Base-by-base conservation (phyloP, 148 eudicot species). In the Linanthus parryae region DNA sequence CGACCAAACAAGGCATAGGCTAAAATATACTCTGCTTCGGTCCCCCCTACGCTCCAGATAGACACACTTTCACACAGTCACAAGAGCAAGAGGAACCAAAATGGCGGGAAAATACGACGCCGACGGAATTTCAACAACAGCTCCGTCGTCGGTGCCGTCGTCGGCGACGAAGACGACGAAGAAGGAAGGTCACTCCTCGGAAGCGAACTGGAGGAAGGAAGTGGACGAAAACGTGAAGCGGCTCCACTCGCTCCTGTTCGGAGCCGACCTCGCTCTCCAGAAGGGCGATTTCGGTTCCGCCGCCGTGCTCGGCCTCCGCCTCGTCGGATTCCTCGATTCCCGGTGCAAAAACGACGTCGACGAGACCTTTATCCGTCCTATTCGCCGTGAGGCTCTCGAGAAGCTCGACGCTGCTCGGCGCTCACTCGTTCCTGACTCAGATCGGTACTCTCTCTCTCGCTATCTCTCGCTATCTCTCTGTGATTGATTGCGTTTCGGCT, bases 241-340 rank as follows among this genome's bases (percentile, higher is more conserved):
- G 29, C 74, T 94, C 7, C 99, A 84, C 20, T 94, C 99, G 14
- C 80, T 94, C 10, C 65, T 73, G 9, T 94, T 94, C 49, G 99
- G 95, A 15, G 78, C 91, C 2, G 85, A 80, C 21, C 20, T 59
- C 4, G 91, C 99, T 23, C 54, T 84, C 20, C 70, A 73, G 16
- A 84, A 78, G 16, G 48, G 81, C 21, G 91, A 84, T 58, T 94
- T 59, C 59, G 23, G 65, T 28, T 58, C 77, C 20, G 99, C 95
- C 1, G 78, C 72, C 18, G 48, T 74, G 8, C 85, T 88, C 26
- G 63, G 69, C 24, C 88, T 88, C 54, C 85, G 88, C 25, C 88
- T 88, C 45, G 17, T 94, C 55, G 99, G 99, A 15, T 94, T 94
- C 74, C 96, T 94, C 60, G 84, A 94, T 62, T 84, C 94, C 33